Conservation (phyloP, 495 filamentous ascomycete species). For the Aspergillus ostianus region DNA sequence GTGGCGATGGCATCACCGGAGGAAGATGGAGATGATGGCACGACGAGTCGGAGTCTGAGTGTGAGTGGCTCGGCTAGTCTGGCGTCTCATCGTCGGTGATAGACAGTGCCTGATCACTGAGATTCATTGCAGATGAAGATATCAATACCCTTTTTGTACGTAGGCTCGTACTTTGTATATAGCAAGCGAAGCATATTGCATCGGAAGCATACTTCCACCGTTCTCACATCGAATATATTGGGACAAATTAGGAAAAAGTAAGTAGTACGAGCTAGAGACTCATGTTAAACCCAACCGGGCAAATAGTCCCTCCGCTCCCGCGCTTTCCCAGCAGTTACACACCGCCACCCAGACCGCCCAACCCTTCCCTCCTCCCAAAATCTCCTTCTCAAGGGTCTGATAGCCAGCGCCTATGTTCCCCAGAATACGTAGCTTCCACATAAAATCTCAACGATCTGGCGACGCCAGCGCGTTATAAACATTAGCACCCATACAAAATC, state of each 20-base stretch:
- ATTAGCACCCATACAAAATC: neutral
- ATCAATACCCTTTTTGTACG: neutral
- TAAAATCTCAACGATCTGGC: neutral
- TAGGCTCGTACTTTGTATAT: neutral
- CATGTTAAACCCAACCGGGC: no score
- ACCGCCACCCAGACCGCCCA: no score
- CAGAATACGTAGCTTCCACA: neutral
- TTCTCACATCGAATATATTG: no score
- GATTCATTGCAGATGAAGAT: neutral
- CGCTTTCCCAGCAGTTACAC: no score
- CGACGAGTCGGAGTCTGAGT: neutral
- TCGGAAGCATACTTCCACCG: no score
- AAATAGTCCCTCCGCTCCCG: no score
- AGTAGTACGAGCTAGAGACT: no score
- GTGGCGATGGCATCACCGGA: slow-evolving; percentile 10
- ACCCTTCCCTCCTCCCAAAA: no score
- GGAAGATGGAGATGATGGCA: neutral
- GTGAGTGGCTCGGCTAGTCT: neutral
- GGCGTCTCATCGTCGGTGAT: neutral
- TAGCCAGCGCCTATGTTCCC: neutral
- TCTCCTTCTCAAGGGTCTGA: no score
- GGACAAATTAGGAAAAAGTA: no score
- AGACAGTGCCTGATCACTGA: no score
- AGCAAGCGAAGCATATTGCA: no score
- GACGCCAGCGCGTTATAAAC: neutral